phyloP scores from a whole-genome alignment of 495 filamentous ascomycete genomes.

The Neurospora sp. region DNA sequence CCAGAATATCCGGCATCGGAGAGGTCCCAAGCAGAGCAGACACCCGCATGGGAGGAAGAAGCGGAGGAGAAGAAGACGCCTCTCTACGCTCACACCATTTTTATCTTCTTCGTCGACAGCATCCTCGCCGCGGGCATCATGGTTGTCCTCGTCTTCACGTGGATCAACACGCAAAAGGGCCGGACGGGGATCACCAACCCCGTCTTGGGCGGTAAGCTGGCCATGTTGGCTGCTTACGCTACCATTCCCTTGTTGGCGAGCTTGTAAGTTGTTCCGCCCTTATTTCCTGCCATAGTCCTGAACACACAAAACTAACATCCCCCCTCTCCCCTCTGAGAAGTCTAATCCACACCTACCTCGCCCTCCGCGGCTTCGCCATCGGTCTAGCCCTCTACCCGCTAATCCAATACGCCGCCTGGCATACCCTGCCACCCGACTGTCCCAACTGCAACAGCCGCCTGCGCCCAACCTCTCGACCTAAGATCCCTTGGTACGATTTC shows the following conservation, averaged over 20 bases:
- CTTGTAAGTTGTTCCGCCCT: constrained; percentile 20
- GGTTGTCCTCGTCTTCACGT: constrained; percentile 31
- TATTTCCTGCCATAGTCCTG: not conserved
- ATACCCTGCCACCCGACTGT: constrained; percentile 27
- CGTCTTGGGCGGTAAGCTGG: constrained; percentile 13
- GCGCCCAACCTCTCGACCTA: constrained; percentile 21
- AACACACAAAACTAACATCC: not conserved
- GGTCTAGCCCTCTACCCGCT: constrained; percentile 28
- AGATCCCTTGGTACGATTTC: constrained; percentile 28
- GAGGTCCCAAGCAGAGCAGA: not conserved
- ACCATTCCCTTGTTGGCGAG: constrained; percentile 31
- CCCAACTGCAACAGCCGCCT: constrained; percentile 29
- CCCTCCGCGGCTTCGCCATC: constrained; percentile 25
- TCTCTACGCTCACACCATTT: constrained; percentile 21
- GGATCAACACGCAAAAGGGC: constrained; percentile 11
- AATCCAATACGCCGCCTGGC: constrained; percentile 27
- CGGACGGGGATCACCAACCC: constrained; percentile 7
- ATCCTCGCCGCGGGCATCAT: constrained; percentile 25
- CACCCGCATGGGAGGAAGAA: not conserved
- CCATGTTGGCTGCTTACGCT: constrained; percentile 31
- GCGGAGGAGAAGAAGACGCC: constrained; percentile 1
- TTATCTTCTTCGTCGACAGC: constrained; percentile 28
- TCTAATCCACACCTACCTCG: constrained; percentile 29
- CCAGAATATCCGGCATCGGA: not conserved
- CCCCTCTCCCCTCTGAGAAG: constrained; percentile 8